Conservation (phyloP, 177 flowering plant species). For the Vitis hybrid region DNA sequence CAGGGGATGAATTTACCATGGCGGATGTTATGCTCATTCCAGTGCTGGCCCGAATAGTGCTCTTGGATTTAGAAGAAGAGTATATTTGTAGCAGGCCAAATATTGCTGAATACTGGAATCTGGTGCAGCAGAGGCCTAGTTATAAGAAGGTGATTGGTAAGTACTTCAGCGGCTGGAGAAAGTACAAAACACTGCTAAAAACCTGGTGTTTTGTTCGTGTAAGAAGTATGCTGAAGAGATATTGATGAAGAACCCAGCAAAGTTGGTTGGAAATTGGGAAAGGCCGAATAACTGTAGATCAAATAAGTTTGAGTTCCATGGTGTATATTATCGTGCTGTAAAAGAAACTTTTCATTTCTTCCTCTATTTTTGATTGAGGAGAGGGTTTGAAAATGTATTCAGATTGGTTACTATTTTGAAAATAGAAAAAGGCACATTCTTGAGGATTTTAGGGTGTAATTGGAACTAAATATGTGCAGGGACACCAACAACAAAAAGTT, state of each 20-base stretch:
- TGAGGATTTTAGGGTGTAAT: no score
- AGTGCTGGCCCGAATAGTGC: slow-evolving; percentile 58
- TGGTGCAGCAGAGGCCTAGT: slow-evolving; percentile 69
- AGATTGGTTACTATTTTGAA: neutral
- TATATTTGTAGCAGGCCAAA: slow-evolving; percentile 62
- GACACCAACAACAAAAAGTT: no score
- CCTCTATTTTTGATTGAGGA: neutral
- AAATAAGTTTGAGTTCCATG: neutral
- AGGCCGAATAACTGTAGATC: no score
- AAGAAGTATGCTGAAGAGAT: slow-evolving; percentile 62
- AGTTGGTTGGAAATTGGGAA: no score
- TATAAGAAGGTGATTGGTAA: slow-evolving; percentile 74
- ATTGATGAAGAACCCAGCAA: slow-evolving; percentile 26
- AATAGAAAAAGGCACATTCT: no score
- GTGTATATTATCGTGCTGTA: neutral
- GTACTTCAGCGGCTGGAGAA: slow-evolving; percentile 86
- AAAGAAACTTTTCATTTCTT: neutral
- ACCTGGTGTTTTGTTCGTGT: slow-evolving; percentile 65
- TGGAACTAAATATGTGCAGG: no score
- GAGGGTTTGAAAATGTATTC: neutral
- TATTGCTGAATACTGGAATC: slow-evolving; percentile 63
- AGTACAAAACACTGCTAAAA: slow-evolving; percentile 62
- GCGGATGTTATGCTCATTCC: slow-evolving; percentile 84
- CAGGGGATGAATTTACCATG: slow-evolving; percentile 71
- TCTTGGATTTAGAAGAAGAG: slow-evolving; percentile 66